Evolutionary conservation across 78 protist genomes (phyloP), one percentile per base, ranked within the genome.

Genomic region (Dictyostelium capitatum): DNA sequence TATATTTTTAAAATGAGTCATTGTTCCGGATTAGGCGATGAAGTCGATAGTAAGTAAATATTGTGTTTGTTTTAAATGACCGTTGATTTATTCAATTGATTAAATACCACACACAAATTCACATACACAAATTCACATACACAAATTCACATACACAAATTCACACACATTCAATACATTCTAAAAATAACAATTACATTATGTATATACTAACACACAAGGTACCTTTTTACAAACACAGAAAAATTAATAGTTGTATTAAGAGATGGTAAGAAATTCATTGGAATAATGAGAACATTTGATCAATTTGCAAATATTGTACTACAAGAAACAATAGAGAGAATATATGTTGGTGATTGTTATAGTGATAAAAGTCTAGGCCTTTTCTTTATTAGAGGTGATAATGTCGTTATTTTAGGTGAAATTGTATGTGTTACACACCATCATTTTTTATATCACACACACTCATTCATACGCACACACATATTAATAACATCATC

Each of bases 251-350:
- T 97, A 20, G 96, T 96, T n/a, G 96, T 96, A 30, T 59, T 97
- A 65, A 91, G 98, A 5, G 98, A 97, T 74, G 98, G 98, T 7
- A 57, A 91, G 56, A 97, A 97, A 93, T 80, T 94, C 70, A 91
- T 97, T 19, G 98, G 98, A 6, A 85, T 81, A 51, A 54, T 97
- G 90, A 97, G 98, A 74, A 90, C 97, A 6, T 95, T 96, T 59
- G 98, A 97, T 78, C 98, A 97, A 59, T 97, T 96, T 75, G 95
- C 98, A 30, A 97, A 97, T 82, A 47, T 97, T 3, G 91, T 97
- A 32, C 53, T 97, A n/a, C 96, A 97, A 77, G 94, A 89, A 47
- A 85, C 98, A 19, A 47, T 95, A 10, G 97, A 97, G 78, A 96
- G 98, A 17, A 50, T 89, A 9, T 82, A 90, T 79, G 95, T 83